Percentiles rank a stretch among this genome's conserved stretches.
phyloP scores from a whole-genome alignment of 2,329 filamentous ascomycete species.

The Rhinocladiella similis region DNA sequence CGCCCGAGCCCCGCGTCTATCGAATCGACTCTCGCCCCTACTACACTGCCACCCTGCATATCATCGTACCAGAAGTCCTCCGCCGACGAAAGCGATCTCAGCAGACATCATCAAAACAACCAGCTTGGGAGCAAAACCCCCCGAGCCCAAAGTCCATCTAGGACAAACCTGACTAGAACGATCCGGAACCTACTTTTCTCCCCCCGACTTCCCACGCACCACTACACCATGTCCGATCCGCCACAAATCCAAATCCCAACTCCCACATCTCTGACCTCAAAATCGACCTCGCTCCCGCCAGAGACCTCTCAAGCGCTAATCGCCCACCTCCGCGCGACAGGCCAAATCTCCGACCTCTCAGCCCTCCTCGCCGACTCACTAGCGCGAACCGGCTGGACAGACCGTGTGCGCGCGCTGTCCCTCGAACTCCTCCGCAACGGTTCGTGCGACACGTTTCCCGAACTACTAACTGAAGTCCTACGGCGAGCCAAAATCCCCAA shows the following conservation, averaged over 20 bases:
- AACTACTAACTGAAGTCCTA: constrained; percentile 56
- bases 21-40: too few relatives aligned
- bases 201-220: not conserved
- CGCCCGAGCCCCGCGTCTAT: too few relatives aligned
- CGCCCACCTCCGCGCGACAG: constrained; percentile 31
- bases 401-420: constrained; percentile 55
- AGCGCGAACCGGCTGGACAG: constrained; percentile 60
- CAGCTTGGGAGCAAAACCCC: not conserved
- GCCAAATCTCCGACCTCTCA: constrained; percentile 58
- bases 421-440: constrained; percentile 59
- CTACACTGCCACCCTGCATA: not conserved
- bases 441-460: constrained; percentile 57
- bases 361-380: constrained; percentile 54
- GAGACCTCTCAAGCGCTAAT: constrained; percentile 24
- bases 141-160: not conserved
- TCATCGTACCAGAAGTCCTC: not conserved
- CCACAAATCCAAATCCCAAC: constrained; percentile 19
- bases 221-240: constrained; percentile 4
- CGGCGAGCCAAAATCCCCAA: constrained; percentile 42
- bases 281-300: constrained; percentile 13
- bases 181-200: not conserved
- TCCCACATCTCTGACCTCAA: constrained; percentile 19
- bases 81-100: not conserved
- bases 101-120: not conserved
- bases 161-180: not conserved